Conservation (phyloP, 202 grass and related monocot genomes). For the Hordeum pubiflorum region DNA sequence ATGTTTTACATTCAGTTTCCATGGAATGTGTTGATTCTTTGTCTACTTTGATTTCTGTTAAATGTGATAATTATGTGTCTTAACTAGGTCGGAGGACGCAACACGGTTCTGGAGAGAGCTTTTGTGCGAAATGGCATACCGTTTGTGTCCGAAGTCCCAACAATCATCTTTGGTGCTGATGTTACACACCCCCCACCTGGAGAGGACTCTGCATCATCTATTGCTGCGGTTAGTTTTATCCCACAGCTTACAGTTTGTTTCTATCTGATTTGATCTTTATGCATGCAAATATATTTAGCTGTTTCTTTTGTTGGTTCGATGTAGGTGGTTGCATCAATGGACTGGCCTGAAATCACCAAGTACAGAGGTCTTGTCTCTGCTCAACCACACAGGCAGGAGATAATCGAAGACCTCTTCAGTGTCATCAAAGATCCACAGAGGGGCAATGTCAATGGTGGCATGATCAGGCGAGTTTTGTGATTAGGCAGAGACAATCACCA, state of each 20-base stretch:
- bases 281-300: neutral
- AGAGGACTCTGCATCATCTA: conserved; percentile 66
- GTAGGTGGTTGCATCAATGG: conserved; percentile 72
- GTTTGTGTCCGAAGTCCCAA: conserved; percentile 48
- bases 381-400: conserved; percentile 59
- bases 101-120: conserved; percentile 59
- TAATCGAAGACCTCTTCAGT: conserved; percentile 66
- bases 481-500: neutral
- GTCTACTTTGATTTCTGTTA: no score
- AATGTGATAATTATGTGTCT: neutral
- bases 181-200: conserved; percentile 70
- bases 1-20: neutral
- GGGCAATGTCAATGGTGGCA: conserved; percentile 41
- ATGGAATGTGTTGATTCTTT: neutral
- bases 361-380: conserved; percentile 64
- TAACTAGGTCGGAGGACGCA: conserved; percentile 63
- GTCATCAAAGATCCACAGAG: conserved; percentile 36
- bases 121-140: conserved; percentile 47
- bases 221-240: conserved; percentile 52
- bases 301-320: neutral
- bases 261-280: neutral
- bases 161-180: conserved; percentile 79
- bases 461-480: conserved; percentile 42
- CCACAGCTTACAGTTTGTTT: neutral
- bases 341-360: conserved; percentile 73